A percentile compares a stretch with the other conserved stretches of the same genome.
Evolutionary conservation across 257 asterid genomes (phyloP).

Genomic region (Nicotiana tomentosiformis): DNA sequence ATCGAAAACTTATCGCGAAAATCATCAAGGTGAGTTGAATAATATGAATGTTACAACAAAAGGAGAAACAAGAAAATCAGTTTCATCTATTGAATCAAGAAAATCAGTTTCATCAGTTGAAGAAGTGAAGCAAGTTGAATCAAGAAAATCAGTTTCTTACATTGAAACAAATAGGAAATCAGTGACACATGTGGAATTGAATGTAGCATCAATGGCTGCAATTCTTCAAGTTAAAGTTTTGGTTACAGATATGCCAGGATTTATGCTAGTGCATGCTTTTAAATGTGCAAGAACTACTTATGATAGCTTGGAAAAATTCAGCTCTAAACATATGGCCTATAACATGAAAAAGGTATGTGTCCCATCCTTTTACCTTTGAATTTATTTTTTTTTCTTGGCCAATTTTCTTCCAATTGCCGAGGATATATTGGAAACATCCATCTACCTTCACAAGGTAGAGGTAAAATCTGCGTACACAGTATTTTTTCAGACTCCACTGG

Average conservation of each 20-base stretch:
- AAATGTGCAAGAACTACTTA: constrained; percentile 51
- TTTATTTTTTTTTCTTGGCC: background rate
- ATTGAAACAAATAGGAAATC: constrained; percentile 25
- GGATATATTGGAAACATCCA: too few relatives aligned
- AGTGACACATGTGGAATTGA: constrained; percentile 39
- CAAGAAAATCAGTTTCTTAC: constrained; percentile 33
- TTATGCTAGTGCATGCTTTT: constrained; percentile 70
- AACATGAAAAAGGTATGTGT: constrained; percentile 50
- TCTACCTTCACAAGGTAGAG: too few relatives aligned
- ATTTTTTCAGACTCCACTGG: too few relatives aligned
- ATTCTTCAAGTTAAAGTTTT: constrained; percentile 48
- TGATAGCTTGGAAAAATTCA: constrained; percentile 54
- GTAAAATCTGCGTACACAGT: too few relatives aligned
- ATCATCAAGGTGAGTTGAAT: constrained; percentile 10
- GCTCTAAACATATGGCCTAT: constrained; percentile 58
- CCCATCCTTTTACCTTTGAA: background rate
- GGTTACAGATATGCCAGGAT: constrained; percentile 69
- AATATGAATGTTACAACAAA: background rate
- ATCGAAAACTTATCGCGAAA: constrained; percentile 51
- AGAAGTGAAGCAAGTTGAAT: background rate
- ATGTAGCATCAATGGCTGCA: constrained; percentile 37
- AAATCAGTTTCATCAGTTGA: background rate
- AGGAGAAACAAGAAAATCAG: constrained; percentile 23
- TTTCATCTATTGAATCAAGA: constrained; percentile 6
- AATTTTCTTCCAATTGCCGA: too few relatives aligned